These are phyloP conservation scores for Mesembryanthemum crystallinum DNA, from an alignment of 148 eudicot genomes.

Conservation along the genomic window DNA sequence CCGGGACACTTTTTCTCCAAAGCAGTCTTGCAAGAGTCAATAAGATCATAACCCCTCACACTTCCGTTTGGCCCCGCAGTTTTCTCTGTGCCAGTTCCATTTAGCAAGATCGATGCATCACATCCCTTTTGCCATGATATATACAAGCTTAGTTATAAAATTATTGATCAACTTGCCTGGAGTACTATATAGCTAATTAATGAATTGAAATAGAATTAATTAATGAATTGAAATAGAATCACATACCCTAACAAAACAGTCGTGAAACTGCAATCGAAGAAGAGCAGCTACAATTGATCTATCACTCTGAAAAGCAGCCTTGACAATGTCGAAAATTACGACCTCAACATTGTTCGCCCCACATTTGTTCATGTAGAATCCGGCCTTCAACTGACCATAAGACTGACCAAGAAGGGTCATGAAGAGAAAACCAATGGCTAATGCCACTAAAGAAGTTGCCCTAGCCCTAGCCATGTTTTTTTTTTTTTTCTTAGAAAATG, in stretches of 20 bases:
- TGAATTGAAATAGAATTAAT: no score
- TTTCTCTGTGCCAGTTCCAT: constrained; percentile 24
- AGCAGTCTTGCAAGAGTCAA: constrained; percentile 32
- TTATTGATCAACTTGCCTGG: not conserved
- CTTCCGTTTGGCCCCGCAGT: constrained; percentile 11
- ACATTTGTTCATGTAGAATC: constrained; percentile 25
- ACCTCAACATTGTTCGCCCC: constrained; percentile 10
- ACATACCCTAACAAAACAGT: constrained; percentile 26
- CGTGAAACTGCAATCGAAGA: constrained; percentile 26
- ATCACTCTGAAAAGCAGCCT: not conserved
- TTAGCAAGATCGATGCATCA: constrained; percentile 26
- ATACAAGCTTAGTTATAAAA: not conserved
- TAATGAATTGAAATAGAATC: not conserved
- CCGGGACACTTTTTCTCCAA: constrained; percentile 41
- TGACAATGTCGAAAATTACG: constrained; percentile 8
- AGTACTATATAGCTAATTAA: no score
- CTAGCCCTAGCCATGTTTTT: constrained; percentile 20
- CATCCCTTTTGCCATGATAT: constrained; percentile 14
- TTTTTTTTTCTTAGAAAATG: not conserved
- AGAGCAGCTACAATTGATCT: constrained; percentile 20
- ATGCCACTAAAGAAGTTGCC: constrained; percentile 4
- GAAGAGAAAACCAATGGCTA: constrained; percentile 19
- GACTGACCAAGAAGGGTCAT: constrained; percentile 19
- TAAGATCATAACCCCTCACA: constrained; percentile 22
- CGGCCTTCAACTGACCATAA: constrained; percentile 19